A percentile compares a stretch with the other conserved stretches of the same genome.
These are phyloP conservation scores for Xylariaceae sp. DNA, from an alignment of 2,329 filamentous ascomycete species.

Conservation along the genomic window DNA sequence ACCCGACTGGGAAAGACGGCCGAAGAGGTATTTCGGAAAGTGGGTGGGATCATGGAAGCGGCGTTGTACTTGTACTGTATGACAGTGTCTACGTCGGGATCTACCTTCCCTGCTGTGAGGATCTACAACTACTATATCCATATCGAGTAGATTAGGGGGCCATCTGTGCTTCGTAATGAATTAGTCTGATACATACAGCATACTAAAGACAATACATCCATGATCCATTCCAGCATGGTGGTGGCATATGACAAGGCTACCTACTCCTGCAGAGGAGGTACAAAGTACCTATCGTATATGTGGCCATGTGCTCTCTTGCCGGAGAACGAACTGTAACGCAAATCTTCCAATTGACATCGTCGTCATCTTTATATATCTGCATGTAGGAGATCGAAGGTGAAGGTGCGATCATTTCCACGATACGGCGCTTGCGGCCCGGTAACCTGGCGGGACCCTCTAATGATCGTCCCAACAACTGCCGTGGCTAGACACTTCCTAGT, in stretches of 20 bases:
- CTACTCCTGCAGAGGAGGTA: too few species aligned
- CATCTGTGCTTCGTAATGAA: neutral
- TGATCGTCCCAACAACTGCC: too few species aligned
- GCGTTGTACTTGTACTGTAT: too few species aligned
- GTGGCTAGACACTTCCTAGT: too few species aligned
- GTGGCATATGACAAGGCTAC: too few species aligned
- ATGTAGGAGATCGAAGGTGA: too few species aligned
- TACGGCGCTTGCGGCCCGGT: too few species aligned
- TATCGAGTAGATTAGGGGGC: neutral
- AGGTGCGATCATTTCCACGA: too few species aligned
- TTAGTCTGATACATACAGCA: neutral
- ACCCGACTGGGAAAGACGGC: slow-evolving; percentile 3
- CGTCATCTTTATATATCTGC: neutral
- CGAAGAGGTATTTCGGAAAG: slow-evolving; percentile 7
- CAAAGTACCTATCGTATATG: too few species aligned
- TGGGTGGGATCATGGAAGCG: slow-evolving; percentile 8
- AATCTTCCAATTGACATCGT: neutral
- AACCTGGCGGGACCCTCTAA: too few species aligned
- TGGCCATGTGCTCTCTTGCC: too few species aligned
- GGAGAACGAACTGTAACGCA: neutral
- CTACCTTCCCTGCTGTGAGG: neutral
- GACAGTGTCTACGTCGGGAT: slow-evolving; percentile 10
- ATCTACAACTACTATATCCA: slow-evolving; percentile 6
- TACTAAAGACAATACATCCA: neutral
- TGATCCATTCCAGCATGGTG: too few species aligned